Conservation (phyloP, 2,329 filamentous ascomycete species). For the Ophioceras dolichostomum region DNA sequence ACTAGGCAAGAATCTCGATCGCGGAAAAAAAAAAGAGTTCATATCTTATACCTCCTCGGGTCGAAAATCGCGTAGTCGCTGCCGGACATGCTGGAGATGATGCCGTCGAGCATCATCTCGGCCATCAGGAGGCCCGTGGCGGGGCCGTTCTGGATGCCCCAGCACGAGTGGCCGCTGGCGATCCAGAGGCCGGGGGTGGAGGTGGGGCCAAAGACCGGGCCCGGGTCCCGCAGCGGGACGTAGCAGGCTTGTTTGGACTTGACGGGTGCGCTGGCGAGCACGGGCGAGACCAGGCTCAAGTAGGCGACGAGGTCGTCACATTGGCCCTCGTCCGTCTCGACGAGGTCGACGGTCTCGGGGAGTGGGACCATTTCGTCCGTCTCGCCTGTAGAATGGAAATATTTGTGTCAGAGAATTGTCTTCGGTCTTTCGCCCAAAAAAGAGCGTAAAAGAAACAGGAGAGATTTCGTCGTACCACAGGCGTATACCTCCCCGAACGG, state of each 20-base stretch:
- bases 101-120: constrained; percentile 65
- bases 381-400: constrained; percentile 36
- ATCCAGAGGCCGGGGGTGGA: constrained; percentile 63
- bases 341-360: constrained; percentile 62
- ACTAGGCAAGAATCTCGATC: no score
- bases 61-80: constrained; percentile 46
- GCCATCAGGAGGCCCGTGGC: constrained; percentile 74
- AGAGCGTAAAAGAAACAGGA: neutral
- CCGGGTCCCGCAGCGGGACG: constrained; percentile 57
- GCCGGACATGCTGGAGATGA: constrained; percentile 51
- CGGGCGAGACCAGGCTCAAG: constrained; percentile 51
- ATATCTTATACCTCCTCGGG: constrained; percentile 51
- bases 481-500: constrained; percentile 86
- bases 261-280: constrained; percentile 56
- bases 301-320: constrained; percentile 83
- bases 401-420: neutral
- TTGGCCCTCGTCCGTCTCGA: constrained; percentile 59
- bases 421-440: neutral
- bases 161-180: constrained; percentile 88
- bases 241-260: constrained; percentile 83
- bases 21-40: no score
- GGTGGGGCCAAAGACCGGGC: constrained; percentile 68
- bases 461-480: constrained; percentile 49
- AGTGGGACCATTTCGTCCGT: constrained; percentile 66
- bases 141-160: constrained; percentile 95